Base-by-base conservation (phyloP, 1,139 yeast species). In the Yamadazyma spencermartinsiae region DNA sequence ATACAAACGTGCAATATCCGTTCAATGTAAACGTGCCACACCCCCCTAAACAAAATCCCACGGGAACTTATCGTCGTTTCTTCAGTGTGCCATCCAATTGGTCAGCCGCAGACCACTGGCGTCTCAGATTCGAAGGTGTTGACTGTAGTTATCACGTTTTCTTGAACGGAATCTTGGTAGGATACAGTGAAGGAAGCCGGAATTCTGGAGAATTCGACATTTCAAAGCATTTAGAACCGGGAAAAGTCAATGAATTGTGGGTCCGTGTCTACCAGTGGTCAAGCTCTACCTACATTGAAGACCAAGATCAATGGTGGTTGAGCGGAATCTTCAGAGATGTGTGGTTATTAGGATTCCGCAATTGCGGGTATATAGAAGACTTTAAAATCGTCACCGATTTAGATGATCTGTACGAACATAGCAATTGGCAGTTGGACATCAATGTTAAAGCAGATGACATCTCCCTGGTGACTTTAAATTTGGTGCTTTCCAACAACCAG, bases 291-390 rank as follows among this genome's bases (percentile, higher is more conserved):
- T 63, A 58, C 39, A 55, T 63, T 29, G 68, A 63, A 42, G 68
- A 63, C 41, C 67, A 62, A 46, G 68, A 62, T 38, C 63, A 58
- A 42, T 61, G 66, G 65, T 60, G 67, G 63, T 45, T 61, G 18
- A 57, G 63, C 27, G 67, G 66, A 1, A 61, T 49, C 13, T 50
- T 46, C 29, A 37, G 54, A 35, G 54, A 49, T 36, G 53, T 50
- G 7, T 48, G 45, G 38, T 25, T 51, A 6, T 33, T 51, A 23
- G 50, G 53, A 2, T 45, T 47, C 33, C 37, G 40, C 11, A 32
- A 26, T 10, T 21, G 14, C 9, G 51, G 50, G 9, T 46, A 36
- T 32, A 43, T 47, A 14, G 45, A 47, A 27, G 47, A 51, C 34
- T 51, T 48, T 34, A 33, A 36, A 10, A 37, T 51, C 3, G 23